These are phyloP conservation scores for Starmerella gropengiesseri DNA, from an alignment of 805 yeast species.

Conservation along the genomic window DNA sequence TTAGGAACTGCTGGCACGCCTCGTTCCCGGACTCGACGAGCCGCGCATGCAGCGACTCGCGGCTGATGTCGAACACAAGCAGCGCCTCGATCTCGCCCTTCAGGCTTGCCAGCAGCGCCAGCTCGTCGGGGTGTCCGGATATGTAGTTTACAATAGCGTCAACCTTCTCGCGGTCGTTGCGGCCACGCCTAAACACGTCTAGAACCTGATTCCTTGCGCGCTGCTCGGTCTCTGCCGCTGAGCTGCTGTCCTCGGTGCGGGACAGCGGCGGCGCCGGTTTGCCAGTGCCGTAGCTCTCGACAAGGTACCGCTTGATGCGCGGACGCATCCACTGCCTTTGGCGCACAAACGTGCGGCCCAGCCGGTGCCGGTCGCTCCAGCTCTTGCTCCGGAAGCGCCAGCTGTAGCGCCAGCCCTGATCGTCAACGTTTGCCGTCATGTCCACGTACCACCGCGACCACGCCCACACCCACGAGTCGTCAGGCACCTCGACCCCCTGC, in stretches of 20 bases:
- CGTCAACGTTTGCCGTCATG: conserved; percentile 62
- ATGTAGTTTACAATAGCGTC: conserved; percentile 14
- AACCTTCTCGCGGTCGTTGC: conserved; percentile 24
- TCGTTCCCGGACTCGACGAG: conserved; percentile 9
- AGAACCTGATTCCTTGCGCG: conserved; percentile 1
- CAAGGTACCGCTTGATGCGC: conserved; percentile 14
- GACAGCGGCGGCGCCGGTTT: background rate
- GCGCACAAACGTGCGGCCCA: conserved; percentile 52
- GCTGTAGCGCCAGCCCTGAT: conserved; percentile 75
- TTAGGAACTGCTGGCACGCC: conserved; percentile 12
- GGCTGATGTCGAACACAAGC: conserved; percentile 20
- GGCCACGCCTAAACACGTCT: conserved; percentile 5
- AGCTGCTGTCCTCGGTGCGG: background rate
- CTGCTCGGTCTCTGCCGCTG: background rate
- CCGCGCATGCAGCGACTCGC: conserved; percentile 9
- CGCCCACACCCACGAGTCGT: conserved; percentile 51
- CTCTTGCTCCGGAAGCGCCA: conserved; percentile 36
- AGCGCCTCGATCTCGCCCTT: conserved; percentile 11
- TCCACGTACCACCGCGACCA: conserved; percentile 67
- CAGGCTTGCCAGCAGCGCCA: conserved; percentile 6
- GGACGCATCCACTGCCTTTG: conserved; percentile 53
- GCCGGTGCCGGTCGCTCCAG: conserved; percentile 54
- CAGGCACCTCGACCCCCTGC: conserved; percentile 37
- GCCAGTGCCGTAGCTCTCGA: background rate
- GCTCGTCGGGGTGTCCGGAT: conserved; percentile 13